These are phyloP conservation scores for Brassica carinata DNA, from an alignment of 345 rosid genomes.

Conservation along the genomic window DNA sequence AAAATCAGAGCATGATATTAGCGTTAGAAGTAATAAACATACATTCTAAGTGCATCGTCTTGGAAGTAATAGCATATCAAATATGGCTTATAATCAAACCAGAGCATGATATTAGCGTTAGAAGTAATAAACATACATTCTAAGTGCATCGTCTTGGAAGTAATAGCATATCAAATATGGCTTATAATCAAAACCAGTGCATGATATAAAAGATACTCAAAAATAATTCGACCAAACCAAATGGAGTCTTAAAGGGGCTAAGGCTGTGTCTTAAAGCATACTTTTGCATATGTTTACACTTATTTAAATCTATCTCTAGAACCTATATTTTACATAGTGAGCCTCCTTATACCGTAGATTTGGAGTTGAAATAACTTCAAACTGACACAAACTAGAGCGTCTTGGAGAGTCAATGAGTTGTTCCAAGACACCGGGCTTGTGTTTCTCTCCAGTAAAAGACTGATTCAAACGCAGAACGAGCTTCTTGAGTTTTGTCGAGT, in stretches of 20 bases:
- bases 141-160: neutral
- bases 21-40: neutral
- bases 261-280: too few species aligned
- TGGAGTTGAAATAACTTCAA: neutral
- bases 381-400: neutral
- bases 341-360: neutral
- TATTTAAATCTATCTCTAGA: neutral
- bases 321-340: neutral
- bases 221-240: neutral
- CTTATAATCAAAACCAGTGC: too few species aligned
- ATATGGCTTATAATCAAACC: too few species aligned
- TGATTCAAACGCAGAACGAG: slow-evolving; percentile 20
- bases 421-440: slow-evolving; percentile 5
- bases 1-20: too few species aligned
- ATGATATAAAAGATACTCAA: neutral
- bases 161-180: too few species aligned
- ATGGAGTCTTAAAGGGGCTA: neutral
- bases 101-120: neutral
- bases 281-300: neutral
- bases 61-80: neutral
- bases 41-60: neutral
- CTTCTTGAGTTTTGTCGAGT: slow-evolving; percentile 8
- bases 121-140: neutral
- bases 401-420: slow-evolving; percentile 11
- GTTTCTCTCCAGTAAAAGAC: neutral